Evolutionary conservation across 768 basidiomycete genomes (phyloP).

Genomic region (Gyrodon lividus): DNA sequence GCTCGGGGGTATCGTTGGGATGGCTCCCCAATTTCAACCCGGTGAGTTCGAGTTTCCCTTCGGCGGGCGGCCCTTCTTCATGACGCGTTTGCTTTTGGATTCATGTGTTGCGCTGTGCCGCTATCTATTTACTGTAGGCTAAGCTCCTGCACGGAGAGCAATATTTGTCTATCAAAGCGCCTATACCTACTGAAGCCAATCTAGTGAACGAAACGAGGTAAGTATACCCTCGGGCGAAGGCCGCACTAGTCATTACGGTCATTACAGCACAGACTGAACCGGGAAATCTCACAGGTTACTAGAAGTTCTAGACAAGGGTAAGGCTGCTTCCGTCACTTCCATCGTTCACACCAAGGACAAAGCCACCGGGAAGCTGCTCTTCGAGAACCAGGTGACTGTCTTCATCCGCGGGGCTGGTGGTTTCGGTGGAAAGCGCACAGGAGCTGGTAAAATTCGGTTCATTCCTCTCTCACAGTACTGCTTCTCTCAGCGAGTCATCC

Average conservation of each 20-base stretch:
- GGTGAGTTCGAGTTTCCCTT: constrained; percentile 47
- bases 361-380: constrained; percentile 71
- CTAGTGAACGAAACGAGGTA: constrained; percentile 74
- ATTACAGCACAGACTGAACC: background rate
- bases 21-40: constrained; percentile 96
- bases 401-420: constrained; percentile 95
- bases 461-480: constrained; percentile 1
- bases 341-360: constrained; percentile 82
- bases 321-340: constrained; percentile 86
- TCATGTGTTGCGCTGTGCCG: background rate
- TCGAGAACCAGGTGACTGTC: constrained; percentile 90
- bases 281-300: constrained; percentile 46
- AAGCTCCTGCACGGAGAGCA: constrained; percentile 99
- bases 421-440: constrained; percentile 87
- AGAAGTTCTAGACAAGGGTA: constrained; percentile 88
- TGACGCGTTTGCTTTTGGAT: background rate
- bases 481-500: background rate
- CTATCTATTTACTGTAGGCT: constrained; percentile 47
- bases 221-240: constrained; percentile 15
- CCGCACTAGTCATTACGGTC: background rate
- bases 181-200: constrained; percentile 82
- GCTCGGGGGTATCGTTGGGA: constrained; percentile 65
- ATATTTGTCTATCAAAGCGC: constrained; percentile 81
- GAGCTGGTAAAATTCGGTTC: constrained; percentile 56
- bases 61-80: background rate